These are phyloP conservation scores for Cenchrus americanus DNA, from an alignment of 176 grass and related monocot species.

Conservation along the genomic window DNA sequence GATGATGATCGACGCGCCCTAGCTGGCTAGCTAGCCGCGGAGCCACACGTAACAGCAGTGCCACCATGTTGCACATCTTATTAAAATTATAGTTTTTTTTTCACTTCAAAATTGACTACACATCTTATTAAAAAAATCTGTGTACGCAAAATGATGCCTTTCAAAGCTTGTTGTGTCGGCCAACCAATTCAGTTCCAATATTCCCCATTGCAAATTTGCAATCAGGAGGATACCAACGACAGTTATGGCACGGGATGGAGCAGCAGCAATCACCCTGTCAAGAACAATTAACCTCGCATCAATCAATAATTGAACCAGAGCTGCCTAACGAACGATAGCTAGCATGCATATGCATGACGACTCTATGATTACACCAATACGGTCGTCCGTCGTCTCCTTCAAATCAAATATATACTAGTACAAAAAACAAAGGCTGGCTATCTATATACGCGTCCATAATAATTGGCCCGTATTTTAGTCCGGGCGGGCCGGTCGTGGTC, in stretches of 20 bases:
- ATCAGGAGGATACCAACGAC: background rate
- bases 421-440: background rate
- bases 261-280: background rate
- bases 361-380: background rate
- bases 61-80: no score
- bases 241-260: background rate
- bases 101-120: no score
- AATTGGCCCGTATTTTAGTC: background rate
- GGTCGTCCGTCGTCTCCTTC: background rate
- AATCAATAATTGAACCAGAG: background rate
- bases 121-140: no score
- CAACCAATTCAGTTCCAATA: background rate
- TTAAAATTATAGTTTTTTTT: no score
- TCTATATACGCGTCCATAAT: background rate
- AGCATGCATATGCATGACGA: background rate
- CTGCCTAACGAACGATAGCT: background rate
- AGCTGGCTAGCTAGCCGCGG: no score
- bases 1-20: no score
- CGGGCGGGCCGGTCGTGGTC: background rate
- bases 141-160: no score
- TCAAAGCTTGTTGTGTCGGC: no score
- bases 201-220: background rate
- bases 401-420: background rate
- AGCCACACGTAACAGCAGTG: no score
- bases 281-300: background rate